These are phyloP conservation scores for Chenopodium album DNA, from an alignment of 148 eudicot genomes.

Conservation along the genomic window DNA sequence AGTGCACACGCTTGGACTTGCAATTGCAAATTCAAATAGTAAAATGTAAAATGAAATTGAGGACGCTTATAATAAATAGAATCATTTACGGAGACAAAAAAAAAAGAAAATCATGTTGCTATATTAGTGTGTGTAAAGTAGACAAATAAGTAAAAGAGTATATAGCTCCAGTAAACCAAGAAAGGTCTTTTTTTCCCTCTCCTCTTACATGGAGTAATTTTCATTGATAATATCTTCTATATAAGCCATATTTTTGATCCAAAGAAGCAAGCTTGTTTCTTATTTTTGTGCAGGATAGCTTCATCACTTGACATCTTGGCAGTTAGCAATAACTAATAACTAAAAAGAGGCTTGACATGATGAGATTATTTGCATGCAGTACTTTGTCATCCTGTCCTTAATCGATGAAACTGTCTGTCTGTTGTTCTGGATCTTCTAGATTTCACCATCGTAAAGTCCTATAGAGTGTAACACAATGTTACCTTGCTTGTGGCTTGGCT, in stretches of 20 bases:
- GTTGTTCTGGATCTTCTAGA: background rate
- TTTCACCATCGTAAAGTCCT: background rate
- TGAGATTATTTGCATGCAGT: background rate
- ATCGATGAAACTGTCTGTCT: background rate
- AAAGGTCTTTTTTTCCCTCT: background rate
- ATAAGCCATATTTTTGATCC: background rate
- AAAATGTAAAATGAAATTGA: background rate
- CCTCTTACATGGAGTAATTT: background rate
- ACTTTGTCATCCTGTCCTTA: background rate
- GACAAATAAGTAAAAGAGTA: background rate
- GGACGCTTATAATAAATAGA: background rate
- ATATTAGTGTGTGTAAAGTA: background rate
- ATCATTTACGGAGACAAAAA: background rate
- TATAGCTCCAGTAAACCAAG: background rate
- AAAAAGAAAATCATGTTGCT: background rate
- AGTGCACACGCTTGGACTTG: background rate
- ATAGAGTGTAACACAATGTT: background rate
- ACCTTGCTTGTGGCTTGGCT: background rate
- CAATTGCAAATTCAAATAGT: background rate
- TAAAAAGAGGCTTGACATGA: background rate
- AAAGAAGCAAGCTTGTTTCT: background rate
- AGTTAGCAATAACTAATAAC: background rate
- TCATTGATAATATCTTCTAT: background rate
- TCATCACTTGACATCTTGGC: background rate
- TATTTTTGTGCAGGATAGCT: background rate